Base-by-base conservation (phyloP, 805 yeast genomes). In the Naumovozyma castellii region DNA sequence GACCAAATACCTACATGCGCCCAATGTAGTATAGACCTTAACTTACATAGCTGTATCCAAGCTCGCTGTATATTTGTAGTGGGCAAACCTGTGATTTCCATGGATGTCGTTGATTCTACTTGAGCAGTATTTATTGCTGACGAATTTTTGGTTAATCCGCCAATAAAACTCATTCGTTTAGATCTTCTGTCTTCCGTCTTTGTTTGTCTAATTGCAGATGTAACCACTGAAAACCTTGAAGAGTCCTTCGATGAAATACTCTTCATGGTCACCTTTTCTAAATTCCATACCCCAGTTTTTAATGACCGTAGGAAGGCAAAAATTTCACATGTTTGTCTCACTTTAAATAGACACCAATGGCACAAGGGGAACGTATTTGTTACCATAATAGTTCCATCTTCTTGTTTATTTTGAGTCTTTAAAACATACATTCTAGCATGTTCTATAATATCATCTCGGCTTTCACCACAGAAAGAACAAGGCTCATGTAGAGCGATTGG, bases 391-490 rank as follows among this genome's bases (percentile, higher is more conserved):
- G 50, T 46, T 4, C 62, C 59, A 39, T 60, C 61, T 14, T 59
- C 62, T 5, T 52, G 55, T 18, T 51, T 56, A 9, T 54, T 48
- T 53, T 69, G 61, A 38, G 73, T 64, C 46, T 77, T 79, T 54
- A 88, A 64, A 40, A 73, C 72, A 56, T 87, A 84, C 46, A 85
- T 62, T 46, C 97, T 73, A 2, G 90, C 80, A 60, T 84, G 87
- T 48, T 80, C 83, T 44, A 84, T 66, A 40, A 75, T 70, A 51
- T 78, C 85, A 53, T 73, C 71, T 44, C 94, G 71, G 10, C 62
- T 56, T 59, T 88, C 97, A 4, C 88, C 90, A 65, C 97, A 90
- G 33, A 90, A 67, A 3, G 87, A 69, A 62, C 97, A 90, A 4
- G 87, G 76, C 2, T 76, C 76, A 37, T 71, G 68, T 17, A 83